Evolutionary conservation across 768 basidiomycete genomes (phyloP).

Genomic region (Fibroporia radiculosa): DNA sequence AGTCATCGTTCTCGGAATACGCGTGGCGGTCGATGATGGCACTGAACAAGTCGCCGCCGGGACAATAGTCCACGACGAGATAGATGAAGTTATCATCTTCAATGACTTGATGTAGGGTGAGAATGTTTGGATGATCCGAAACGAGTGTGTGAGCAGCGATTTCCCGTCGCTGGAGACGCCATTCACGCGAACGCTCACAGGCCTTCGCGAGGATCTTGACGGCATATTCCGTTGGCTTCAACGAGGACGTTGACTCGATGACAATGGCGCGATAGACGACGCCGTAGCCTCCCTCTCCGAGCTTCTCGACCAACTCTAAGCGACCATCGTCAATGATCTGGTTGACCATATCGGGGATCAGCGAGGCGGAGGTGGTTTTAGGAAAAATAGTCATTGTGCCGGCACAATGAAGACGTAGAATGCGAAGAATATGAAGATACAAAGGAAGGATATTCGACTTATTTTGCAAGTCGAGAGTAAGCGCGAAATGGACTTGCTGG

Average conservation of each 20-base stretch:
- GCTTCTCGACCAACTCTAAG: constrained; percentile 14
- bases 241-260: constrained; percentile 7
- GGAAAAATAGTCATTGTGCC: neutral
- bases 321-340: constrained; percentile 17
- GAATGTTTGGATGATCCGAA: constrained; percentile 52
- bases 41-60: constrained; percentile 39
- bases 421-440: neutral
- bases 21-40: constrained; percentile 29
- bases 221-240: constrained; percentile 15
- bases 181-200: constrained; percentile 4
- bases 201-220: constrained; percentile 20
- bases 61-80: constrained; percentile 48
- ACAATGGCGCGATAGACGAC: constrained; percentile 22
- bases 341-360: constrained; percentile 11
- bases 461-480: neutral
- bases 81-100: constrained; percentile 58
- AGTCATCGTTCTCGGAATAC: constrained; percentile 35
- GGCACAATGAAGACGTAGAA: neutral
- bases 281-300: constrained; percentile 21
- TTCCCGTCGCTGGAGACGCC: constrained; percentile 40
- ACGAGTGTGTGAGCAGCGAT: constrained; percentile 50
- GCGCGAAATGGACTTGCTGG: neutral
- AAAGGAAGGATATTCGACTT: neutral
- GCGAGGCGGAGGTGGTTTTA: constrained; percentile 2
- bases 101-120: constrained; percentile 61